phyloP scores from a whole-genome alignment of 768 basidiomycete species.

The Nidularia sp. region DNA sequence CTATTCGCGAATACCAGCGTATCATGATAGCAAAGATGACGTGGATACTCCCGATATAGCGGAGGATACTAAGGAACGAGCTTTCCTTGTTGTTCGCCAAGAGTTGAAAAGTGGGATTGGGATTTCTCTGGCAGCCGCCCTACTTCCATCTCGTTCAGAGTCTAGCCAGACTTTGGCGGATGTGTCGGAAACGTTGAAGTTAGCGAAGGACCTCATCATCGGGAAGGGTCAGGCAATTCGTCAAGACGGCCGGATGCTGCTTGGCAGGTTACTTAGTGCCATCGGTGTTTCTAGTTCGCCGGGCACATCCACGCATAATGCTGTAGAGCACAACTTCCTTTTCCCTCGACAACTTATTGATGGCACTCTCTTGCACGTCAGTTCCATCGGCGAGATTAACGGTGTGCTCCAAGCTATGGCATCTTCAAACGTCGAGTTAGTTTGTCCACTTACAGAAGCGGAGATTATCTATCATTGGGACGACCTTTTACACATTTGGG shows the following conservation, averaged over 20 bases:
- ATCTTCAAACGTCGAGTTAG: background rate
- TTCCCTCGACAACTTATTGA: constrained; percentile 37
- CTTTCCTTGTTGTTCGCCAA: constrained; percentile 41
- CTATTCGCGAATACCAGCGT: constrained; percentile 34
- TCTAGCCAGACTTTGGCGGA: constrained; percentile 8
- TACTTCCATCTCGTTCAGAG: constrained; percentile 10
- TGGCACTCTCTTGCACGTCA: constrained; percentile 20
- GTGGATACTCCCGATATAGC: constrained; percentile 3
- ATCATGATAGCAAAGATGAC: constrained; percentile 8
- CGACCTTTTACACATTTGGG: constrained; percentile 13
- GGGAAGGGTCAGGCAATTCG: constrained; percentile 16
- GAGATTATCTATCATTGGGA: constrained; percentile 21
- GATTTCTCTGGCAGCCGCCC: constrained; percentile 28
- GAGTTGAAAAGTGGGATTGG: constrained; percentile 43
- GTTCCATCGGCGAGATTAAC: background rate
- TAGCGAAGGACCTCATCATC: constrained; percentile 34
- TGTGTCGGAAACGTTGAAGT: constrained; percentile 27
- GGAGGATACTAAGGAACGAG: constrained; percentile 21
- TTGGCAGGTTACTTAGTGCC: constrained; percentile 27
- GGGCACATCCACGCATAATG: background rate
- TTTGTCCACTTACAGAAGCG: constrained; percentile 15
- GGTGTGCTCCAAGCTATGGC: background rate
- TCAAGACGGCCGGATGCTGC: constrained; percentile 26
- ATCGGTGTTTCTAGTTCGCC: constrained; percentile 13
- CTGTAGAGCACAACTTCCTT: constrained; percentile 9